Percentiles rank a stretch among this genome's conserved stretches.
Evolutionary conservation across 768 basidiomycete genomes (phyloP).

Genomic region (Mycena metata): DNA sequence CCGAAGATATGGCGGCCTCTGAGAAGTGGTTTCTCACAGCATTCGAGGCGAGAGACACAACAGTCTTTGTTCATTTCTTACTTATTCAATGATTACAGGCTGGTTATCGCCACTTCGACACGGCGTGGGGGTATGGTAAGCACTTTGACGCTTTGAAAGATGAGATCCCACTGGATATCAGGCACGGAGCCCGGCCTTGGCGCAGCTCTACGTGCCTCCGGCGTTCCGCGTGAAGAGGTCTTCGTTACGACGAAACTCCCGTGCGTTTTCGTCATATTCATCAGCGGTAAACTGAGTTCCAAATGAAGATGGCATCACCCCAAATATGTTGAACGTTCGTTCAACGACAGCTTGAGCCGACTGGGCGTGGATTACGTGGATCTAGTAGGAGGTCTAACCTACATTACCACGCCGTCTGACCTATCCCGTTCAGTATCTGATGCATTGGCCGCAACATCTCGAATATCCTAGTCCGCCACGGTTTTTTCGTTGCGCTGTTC

Average conservation of each 20-base stretch:
- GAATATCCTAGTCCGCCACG: slow-evolving; percentile 47
- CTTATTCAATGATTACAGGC: slow-evolving; percentile 40
- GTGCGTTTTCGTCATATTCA: too few relatives aligned
- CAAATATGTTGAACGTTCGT: slow-evolving; percentile 52
- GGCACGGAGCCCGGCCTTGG: slow-evolving; percentile 61
- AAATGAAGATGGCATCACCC: slow-evolving; percentile 56
- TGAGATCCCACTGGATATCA: slow-evolving; percentile 6
- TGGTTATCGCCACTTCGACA: slow-evolving; percentile 59
- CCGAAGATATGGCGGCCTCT: slow-evolving; percentile 50
- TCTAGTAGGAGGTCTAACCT: slow-evolving; percentile 45
- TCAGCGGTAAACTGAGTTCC: too few relatives aligned
- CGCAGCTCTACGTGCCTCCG: slow-evolving; percentile 59
- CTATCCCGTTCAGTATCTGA: slow-evolving; percentile 54
- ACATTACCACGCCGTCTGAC: background rate
- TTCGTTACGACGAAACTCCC: slow-evolving; percentile 66
- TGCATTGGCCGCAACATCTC: slow-evolving; percentile 64
- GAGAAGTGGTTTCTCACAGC: slow-evolving; percentile 57
- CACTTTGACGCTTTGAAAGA: background rate
- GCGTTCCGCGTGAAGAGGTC: slow-evolving; percentile 61
- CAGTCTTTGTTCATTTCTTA: background rate
- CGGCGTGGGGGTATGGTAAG: slow-evolving; percentile 52
- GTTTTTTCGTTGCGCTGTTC: too few relatives aligned
- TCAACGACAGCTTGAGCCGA: slow-evolving; percentile 56
- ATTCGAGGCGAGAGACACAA: slow-evolving; percentile 50
- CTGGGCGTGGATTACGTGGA: slow-evolving; percentile 64